phyloP scores from a whole-genome alignment of 208 protist genomes.

The Acanthamoeba healyi region DNA sequence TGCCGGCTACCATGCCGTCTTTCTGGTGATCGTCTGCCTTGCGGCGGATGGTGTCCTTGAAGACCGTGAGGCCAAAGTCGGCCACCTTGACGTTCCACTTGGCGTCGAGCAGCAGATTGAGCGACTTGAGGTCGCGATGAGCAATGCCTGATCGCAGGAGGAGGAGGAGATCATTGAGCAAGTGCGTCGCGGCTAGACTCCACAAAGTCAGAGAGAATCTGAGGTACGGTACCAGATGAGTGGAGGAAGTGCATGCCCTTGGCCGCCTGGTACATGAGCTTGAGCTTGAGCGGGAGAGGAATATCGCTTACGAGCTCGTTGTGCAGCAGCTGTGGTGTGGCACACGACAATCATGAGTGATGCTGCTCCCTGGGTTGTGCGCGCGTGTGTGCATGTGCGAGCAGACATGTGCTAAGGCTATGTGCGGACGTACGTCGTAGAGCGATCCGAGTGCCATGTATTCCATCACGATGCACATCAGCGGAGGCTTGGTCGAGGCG shows the following conservation, averaged over 20 bases:
- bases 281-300: neutral
- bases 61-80: slow-evolving; percentile 4
- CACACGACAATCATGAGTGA: too few relatives aligned
- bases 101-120: neutral
- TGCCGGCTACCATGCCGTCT: neutral
- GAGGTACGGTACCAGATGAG: neutral
- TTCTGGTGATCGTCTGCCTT: neutral
- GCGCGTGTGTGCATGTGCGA: too few relatives aligned
- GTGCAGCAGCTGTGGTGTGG: neutral
- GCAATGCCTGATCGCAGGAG: neutral
- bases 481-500: neutral
- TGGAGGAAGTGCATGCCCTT: slow-evolving; percentile 66
- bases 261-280: slow-evolving; percentile 31
- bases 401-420: too few relatives aligned
- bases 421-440: neutral
- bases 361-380: too few relatives aligned
- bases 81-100: slow-evolving; percentile 47
- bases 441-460: neutral
- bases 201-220: neutral
- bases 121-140: neutral
- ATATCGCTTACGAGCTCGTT: slow-evolving; percentile 8
- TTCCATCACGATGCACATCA: slow-evolving; percentile 44
- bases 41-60: neutral
- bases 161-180: neutral
- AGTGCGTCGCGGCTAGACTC: neutral